Conservation (phyloP, 2,329 filamentous ascomycete genomes). For the Exophiala calicioides region DNA sequence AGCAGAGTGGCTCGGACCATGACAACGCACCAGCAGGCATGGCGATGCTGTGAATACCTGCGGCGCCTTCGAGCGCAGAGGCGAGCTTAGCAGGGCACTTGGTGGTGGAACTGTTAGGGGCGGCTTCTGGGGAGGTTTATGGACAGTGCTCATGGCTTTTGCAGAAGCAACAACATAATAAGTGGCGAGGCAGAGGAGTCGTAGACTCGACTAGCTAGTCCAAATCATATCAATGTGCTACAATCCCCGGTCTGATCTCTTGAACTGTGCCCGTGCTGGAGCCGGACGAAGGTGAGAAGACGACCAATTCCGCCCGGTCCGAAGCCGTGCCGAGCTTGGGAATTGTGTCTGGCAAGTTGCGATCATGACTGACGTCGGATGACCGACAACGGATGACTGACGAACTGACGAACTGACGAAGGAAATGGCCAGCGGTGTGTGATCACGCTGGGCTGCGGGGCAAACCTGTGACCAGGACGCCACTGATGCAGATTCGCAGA, state of each 20-base stretch:
- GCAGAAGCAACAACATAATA: slow-evolving; percentile 27
- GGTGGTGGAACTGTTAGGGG: slow-evolving; percentile 32
- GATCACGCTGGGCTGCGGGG: no score
- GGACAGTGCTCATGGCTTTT: slow-evolving; percentile 24
- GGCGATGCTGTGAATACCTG: slow-evolving; percentile 10
- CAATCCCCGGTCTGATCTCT: slow-evolving; percentile 2
- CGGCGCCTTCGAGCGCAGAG: slow-evolving; percentile 2
- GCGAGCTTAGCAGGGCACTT: slow-evolving; percentile 1
- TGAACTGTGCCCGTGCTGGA: no score
- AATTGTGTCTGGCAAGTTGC: no score
- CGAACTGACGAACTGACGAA: no score
- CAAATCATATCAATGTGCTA: slow-evolving; percentile 29
- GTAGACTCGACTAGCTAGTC: slow-evolving; percentile 22
- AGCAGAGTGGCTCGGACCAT: slow-evolving; percentile 5
- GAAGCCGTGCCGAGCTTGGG: no score
- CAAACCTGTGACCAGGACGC: no score
- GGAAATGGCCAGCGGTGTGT: no score
- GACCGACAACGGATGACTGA: no score
- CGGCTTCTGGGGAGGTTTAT: slow-evolving; percentile 30
- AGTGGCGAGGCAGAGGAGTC: slow-evolving; percentile 14
- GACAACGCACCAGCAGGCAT: not conserved
- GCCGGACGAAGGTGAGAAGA: no score
- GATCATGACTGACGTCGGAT: no score
- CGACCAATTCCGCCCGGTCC: no score
- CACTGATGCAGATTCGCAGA: no score